Evolutionary conservation across 164 flowering plant genomes (phyloP).

Genomic region (Paratinospora sagittata): DNA sequence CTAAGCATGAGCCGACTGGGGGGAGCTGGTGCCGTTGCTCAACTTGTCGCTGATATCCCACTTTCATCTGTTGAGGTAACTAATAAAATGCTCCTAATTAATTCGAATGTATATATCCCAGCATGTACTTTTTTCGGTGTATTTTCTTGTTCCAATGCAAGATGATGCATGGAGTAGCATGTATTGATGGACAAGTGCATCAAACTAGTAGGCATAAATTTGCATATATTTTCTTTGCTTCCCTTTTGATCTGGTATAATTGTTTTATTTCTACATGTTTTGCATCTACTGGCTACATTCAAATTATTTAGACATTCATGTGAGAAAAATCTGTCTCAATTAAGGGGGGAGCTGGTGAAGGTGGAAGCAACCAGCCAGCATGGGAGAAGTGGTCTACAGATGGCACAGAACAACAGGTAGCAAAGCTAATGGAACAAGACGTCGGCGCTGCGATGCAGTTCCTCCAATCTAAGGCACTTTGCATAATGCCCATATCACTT

Average conservation of each 20-base stretch:
- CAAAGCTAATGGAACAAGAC: constrained; percentile 83
- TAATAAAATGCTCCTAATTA: neutral
- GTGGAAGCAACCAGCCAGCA: constrained; percentile 36
- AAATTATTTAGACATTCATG: neutral
- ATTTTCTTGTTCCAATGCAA: neutral
- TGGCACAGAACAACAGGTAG: constrained; percentile 70
- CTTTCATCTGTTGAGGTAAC: constrained; percentile 77
- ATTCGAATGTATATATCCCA: neutral
- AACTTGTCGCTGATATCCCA: constrained; percentile 82
- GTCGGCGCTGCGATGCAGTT: constrained; percentile 81
- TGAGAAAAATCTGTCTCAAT: too few species aligned
- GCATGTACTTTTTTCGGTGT: neutral
- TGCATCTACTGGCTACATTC: neutral
- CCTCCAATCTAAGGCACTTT: constrained; percentile 77
- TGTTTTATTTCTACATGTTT: neutral
- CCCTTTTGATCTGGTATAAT: neutral
- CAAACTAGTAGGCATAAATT: neutral
- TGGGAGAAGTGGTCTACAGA: constrained; percentile 86
- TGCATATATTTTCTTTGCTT: neutral
- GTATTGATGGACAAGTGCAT: neutral
- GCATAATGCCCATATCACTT: constrained; percentile 78
- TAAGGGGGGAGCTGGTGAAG: constrained; percentile 54
- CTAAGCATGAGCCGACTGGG: constrained; percentile 98
- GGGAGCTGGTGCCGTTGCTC: constrained; percentile 95
- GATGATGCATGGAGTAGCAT: neutral